These are phyloP conservation scores for Petrea volubilis DNA, from an alignment of 257 asterid genomes.

Conservation along the genomic window DNA sequence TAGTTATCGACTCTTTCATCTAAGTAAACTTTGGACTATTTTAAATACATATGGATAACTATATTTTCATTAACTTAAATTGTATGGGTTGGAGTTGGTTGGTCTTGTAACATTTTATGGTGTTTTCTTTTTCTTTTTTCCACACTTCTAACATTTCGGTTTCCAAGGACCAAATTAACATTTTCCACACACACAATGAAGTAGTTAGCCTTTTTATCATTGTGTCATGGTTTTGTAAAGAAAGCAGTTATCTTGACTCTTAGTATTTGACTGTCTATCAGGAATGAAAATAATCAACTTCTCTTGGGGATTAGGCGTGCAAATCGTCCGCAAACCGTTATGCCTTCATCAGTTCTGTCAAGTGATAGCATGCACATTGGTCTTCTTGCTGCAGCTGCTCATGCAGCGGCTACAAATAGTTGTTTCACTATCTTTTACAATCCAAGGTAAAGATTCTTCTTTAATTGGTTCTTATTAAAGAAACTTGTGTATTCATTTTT, in stretches of 20 bases:
- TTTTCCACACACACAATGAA: not conserved
- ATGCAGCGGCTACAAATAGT: slow-evolving; percentile 87
- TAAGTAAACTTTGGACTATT: too few relatives aligned
- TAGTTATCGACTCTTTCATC: too few relatives aligned
- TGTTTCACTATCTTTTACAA: slow-evolving; percentile 87
- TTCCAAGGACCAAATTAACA: not conserved
- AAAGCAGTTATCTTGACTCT: not conserved
- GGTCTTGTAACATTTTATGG: not conserved
- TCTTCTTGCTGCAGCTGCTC: slow-evolving; percentile 98
- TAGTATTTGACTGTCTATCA: slow-evolving; percentile 26
- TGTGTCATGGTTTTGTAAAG: slow-evolving; percentile 1
- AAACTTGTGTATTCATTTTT: not conserved
- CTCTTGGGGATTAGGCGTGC: slow-evolving; percentile 89
- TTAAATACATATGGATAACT: too few relatives aligned
- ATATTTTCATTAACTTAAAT: too few relatives aligned
- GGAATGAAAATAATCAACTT: slow-evolving; percentile 87
- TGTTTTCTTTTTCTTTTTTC: not conserved
- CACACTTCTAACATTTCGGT: not conserved
- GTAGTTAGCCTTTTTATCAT: not conserved
- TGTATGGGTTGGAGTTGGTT: too few relatives aligned
- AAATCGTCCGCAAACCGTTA: slow-evolving; percentile 79
- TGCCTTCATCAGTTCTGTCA: slow-evolving; percentile 93
- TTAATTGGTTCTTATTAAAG: slow-evolving; percentile 1
- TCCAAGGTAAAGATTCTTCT: slow-evolving; percentile 57
- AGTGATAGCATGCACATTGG: slow-evolving; percentile 98